These are phyloP conservation scores for Vanrija pseudolonga DNA, from an alignment of 1,284 basidiomycete species.

Conservation along the genomic window DNA sequence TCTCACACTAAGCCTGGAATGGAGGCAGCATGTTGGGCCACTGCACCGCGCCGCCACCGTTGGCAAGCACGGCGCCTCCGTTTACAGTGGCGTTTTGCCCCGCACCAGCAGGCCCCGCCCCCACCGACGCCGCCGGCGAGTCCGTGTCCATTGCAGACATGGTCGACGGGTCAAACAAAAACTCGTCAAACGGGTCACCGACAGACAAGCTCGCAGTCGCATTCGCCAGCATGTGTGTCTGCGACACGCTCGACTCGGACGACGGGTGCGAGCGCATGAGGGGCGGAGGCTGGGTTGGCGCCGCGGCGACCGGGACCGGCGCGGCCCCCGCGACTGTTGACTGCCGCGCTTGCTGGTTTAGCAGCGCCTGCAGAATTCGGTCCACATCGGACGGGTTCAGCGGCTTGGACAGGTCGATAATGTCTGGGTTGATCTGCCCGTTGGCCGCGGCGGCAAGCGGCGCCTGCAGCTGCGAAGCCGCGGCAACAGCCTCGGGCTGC, in stretches of 20 bases:
- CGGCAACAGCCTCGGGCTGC: neutral
- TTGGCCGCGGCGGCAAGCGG: neutral
- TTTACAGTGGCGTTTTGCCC: neutral
- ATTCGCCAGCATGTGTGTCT: neutral
- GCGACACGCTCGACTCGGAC: neutral
- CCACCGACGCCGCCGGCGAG: neutral
- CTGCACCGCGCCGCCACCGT: no score
- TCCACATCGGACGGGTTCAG: conserved; percentile 38
- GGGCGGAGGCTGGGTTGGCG: neutral
- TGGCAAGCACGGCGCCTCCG: neutral
- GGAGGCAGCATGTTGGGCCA: neutral
- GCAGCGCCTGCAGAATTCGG: conserved; percentile 39
- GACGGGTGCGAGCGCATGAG: neutral
- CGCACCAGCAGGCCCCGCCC: no score
- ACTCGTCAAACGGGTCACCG: conserved; percentile 11
- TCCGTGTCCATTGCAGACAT: neutral
- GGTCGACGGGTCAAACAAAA: neutral
- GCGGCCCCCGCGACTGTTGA: neutral
- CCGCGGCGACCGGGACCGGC: neutral
- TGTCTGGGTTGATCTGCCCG: conserved; percentile 20
- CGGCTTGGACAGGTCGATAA: conserved; percentile 46
- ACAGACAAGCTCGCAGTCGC: neutral
- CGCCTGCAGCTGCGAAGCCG: neutral
- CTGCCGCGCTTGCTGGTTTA: conserved; percentile 24
- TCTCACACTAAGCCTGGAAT: neutral